Base-by-base conservation (phyloP, 192 early-diverging fungal genomes). In the Ambispora gerdemannii region DNA sequence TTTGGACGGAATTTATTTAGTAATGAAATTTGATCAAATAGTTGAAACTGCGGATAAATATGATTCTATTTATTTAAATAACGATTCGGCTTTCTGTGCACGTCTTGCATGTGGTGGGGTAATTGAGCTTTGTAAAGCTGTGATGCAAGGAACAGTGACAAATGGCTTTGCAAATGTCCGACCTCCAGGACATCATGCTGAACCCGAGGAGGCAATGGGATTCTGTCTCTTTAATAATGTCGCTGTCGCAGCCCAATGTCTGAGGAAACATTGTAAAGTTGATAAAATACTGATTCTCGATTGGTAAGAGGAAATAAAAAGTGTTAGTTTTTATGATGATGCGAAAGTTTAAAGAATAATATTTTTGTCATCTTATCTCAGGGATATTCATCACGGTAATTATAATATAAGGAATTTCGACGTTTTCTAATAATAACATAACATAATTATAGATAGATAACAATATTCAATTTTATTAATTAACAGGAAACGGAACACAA, bases 131-230 rank as follows among this genome's bases (percentile, higher is more conserved):
- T 91, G 91, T 70, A 75, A 85, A 30, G 87, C 86, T 19, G 92
- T 98, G 0, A 85, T 83, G 17, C 68, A 32, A 0, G 87, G 89
- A 22, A 65, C 72, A n/a, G 81, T 94, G 30, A 63, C 81, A 13
- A 93, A 94, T 67, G 94, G 89, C 0, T 80, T 98, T 69, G 95
- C 95, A 0, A 87, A 96, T 49, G 83, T 98, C 35, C 81, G 95
- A 72, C 95, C 95, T 2, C 95, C 95, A 1, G 95, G 95, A 13
- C 95, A 98, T 80, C 95, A 97, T 76, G 91, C 95, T 0, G 93
- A 94, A 61, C 55, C 74, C 3, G 80, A 87, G 59, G 77, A 82
- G 53, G 78, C 88, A 11, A 94, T 88, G 84, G 95, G 95, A 7
- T 98, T 96, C 55, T 96, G 96, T 68, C 56, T 95, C 11, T 83